A percentile compares a stretch with the other conserved stretches of the same genome.
Evolutionary conservation across 345 rosid genomes (phyloP).

Genomic region (Sonneratia alba): DNA sequence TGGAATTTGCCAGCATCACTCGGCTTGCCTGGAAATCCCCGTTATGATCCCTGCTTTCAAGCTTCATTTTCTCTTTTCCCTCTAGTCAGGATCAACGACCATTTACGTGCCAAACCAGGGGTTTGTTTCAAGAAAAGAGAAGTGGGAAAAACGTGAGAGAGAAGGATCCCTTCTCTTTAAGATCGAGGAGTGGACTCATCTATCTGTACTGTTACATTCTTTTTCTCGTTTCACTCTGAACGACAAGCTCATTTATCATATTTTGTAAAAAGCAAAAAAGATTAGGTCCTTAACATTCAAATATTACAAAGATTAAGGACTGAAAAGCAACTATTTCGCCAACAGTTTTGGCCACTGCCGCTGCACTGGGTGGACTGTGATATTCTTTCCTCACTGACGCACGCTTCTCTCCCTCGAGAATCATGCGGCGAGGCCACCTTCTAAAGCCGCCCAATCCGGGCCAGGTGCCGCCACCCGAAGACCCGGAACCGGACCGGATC

Average conservation of each 20-base stretch:
- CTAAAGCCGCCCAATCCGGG: constrained; percentile 12
- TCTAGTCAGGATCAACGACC: no score
- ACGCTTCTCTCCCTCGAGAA: background rate
- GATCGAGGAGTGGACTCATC: no score
- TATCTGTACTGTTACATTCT: no score
- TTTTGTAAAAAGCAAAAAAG: background rate
- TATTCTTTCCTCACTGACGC: background rate
- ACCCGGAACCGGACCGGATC: constrained; percentile 20
- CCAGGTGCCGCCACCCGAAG: constrained; percentile 20
- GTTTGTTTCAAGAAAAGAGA: no score
- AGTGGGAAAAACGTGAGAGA: no score
- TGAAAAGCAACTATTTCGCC: background rate
- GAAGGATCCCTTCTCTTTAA: no score
- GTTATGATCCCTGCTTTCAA: no score
- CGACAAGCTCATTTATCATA: background rate
- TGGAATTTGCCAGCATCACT: no score
- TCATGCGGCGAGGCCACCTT: constrained; percentile 25
- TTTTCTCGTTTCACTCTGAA: background rate
- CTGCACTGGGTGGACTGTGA: background rate
- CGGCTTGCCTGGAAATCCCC: no score
- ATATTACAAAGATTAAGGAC: background rate
- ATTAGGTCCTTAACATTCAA: background rate
- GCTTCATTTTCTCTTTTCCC: no score
- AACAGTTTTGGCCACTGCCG: background rate
- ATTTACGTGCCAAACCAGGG: no score